Evolutionary conservation across 176 grass and related monocot genomes (phyloP).

Genomic region (Dactylis glomerata): DNA sequence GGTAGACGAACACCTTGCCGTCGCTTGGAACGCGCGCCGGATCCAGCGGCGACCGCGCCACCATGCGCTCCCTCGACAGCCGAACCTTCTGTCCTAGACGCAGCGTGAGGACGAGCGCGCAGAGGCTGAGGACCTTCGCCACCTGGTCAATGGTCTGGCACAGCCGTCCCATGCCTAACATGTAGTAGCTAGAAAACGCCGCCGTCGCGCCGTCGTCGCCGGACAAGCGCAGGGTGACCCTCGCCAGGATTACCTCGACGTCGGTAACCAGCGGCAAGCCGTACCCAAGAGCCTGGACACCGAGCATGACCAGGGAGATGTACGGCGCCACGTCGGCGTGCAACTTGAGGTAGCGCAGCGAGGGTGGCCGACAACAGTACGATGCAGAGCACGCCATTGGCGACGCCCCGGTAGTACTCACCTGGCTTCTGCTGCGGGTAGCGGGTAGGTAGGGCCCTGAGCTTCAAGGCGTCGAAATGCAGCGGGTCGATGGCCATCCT

Average conservation of each 20-base stretch:
- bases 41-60: too few species aligned
- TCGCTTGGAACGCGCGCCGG: too few species aligned
- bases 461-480: slow-evolving; percentile 32
- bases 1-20: too few species aligned
- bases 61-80: too few species aligned
- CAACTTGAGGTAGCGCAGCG: slow-evolving; percentile 28
- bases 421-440: slow-evolving; percentile 27
- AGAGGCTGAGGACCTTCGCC: neutral
- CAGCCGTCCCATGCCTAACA: neutral
- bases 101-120: too few species aligned
- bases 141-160: neutral
- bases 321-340: slow-evolving; percentile 37
- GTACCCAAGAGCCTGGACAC: slow-evolving; percentile 46
- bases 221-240: neutral
- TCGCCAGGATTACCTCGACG: slow-evolving; percentile 36
- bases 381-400: slow-evolving; percentile 45
- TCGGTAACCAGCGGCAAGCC: slow-evolving; percentile 39
- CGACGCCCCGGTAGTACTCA: slow-evolving; percentile 24
- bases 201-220: neutral
- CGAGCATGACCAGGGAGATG: slow-evolving; percentile 50
- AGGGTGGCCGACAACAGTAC: slow-evolving; percentile 25
- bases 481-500: slow-evolving; percentile 41
- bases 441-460: slow-evolving; percentile 29
- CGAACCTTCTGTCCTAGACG: too few species aligned
- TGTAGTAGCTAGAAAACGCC: neutral